Conservation (phyloP, 257 asterid genomes). For the Fraxinus pennsylvanica region DNA sequence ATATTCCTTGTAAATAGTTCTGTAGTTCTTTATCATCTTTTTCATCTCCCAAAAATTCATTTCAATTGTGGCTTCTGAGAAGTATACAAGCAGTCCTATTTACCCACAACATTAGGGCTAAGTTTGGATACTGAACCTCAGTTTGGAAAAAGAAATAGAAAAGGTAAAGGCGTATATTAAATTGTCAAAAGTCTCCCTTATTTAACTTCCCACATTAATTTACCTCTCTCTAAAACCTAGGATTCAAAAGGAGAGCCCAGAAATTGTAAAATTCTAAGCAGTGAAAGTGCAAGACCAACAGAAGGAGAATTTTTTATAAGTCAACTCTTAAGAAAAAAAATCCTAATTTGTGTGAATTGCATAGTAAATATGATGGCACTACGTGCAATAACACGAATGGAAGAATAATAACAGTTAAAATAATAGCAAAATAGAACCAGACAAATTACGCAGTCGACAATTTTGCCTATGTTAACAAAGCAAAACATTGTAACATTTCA, state of each 20-base stretch:
- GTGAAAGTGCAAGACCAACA: background rate
- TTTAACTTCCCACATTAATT: too few relatives aligned
- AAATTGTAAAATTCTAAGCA: background rate
- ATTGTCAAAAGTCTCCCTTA: background rate
- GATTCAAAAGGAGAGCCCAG: background rate
- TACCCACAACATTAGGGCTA: background rate
- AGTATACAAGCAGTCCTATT: background rate
- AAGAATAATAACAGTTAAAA: too few relatives aligned
- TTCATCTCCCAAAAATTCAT: too few relatives aligned
- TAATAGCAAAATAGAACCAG: background rate
- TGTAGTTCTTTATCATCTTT: too few relatives aligned
- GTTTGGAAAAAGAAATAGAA: background rate
- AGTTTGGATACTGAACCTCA: background rate
- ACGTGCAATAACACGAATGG: too few relatives aligned
- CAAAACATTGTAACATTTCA: too few relatives aligned
- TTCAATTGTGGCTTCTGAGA: too few relatives aligned
- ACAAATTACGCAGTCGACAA: background rate
- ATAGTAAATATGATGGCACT: too few relatives aligned
- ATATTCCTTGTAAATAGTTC: too few relatives aligned
- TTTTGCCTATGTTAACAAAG: background rate
- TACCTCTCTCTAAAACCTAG: background rate
- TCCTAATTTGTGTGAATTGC: too few relatives aligned
- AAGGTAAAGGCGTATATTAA: background rate
- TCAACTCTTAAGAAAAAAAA: background rate
- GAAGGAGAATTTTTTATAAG: background rate